Evolutionary conservation across 345 rosid species (phyloP).

Genomic region (Euphorbia tirucalli): DNA sequence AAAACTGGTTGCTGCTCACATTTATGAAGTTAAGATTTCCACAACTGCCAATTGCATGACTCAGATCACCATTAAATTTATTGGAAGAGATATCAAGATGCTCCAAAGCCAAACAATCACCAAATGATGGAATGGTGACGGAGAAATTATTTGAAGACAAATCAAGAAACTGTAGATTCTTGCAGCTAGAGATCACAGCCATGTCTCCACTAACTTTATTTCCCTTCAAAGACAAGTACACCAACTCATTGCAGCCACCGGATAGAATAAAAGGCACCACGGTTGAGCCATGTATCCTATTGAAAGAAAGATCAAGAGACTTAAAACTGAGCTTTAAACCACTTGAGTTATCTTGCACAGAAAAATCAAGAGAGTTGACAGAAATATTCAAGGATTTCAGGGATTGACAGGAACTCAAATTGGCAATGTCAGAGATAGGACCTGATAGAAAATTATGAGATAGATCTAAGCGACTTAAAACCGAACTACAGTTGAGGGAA

Average conservation of each 20-base stretch:
- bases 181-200: slow-evolving; percentile 54
- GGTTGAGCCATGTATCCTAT: slow-evolving; percentile 47
- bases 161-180: slow-evolving; percentile 56
- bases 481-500: slow-evolving; percentile 60
- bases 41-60: slow-evolving; percentile 53
- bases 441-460: slow-evolving; percentile 65
- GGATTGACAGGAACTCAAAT: slow-evolving; percentile 46
- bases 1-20: slow-evolving; percentile 58
- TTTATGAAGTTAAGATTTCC: slow-evolving; percentile 57
- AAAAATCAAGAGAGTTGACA: slow-evolving; percentile 46
- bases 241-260: slow-evolving; percentile 61
- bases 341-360: slow-evolving; percentile 35
- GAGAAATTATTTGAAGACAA: slow-evolving; percentile 78
- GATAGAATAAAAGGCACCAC: slow-evolving; percentile 51
- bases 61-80: slow-evolving; percentile 59
- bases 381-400: slow-evolving; percentile 63
- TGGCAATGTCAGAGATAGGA: slow-evolving; percentile 44
- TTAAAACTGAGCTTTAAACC: slow-evolving; percentile 56
- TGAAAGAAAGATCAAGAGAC: slow-evolving; percentile 72
- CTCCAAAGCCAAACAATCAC: slow-evolving; percentile 61
- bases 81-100: slow-evolving; percentile 78
- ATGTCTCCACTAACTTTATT: slow-evolving; percentile 68
- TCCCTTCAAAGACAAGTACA: slow-evolving; percentile 48
- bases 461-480: slow-evolving; percentile 66
- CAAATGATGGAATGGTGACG: slow-evolving; percentile 45